Percentiles rank a stretch among this genome's conserved stretches.
phyloP scores from a whole-genome alignment of 352 stramenopile species.

The Plasmopara halstedii region DNA sequence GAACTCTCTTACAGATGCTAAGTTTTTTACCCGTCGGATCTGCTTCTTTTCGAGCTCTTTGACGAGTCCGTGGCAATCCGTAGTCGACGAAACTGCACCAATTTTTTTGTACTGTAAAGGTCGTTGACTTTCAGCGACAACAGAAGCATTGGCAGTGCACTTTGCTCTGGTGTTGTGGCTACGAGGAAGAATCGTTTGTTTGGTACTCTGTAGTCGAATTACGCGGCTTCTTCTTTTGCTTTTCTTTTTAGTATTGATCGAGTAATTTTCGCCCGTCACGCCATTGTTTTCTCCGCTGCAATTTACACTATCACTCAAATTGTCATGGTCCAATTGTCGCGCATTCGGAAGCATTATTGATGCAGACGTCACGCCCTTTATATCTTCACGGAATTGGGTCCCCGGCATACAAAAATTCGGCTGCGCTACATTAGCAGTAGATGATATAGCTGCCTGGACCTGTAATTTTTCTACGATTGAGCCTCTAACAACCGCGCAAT shows the following conservation, averaged over 20 bases:
- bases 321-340: constrained; percentile 1
- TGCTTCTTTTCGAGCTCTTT: constrained; percentile 51
- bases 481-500: constrained; percentile 14
- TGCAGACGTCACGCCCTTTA: constrained; percentile 4
- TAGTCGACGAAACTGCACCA: constrained; percentile 3
- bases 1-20: constrained; percentile 66
- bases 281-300: constrained; percentile 13
- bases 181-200: constrained; percentile 2
- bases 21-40: constrained; percentile 59
- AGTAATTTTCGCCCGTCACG: not conserved
- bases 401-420: constrained; percentile 13
- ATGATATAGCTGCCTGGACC: not conserved
- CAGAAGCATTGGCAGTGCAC: not conserved
- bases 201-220: not conserved
- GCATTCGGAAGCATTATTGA: constrained; percentile 5
- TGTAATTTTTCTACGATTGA: constrained; percentile 2
- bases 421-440: not conserved
- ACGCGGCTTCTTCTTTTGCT: constrained; percentile 3
- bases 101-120: constrained; percentile 27
- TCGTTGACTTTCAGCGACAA: constrained; percentile 8
- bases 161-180: constrained; percentile 10
- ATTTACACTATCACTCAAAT: constrained; percentile 13
- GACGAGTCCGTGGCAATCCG: constrained; percentile 10
- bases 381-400: constrained; percentile 16
- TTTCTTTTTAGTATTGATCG: not conserved